Percentiles rank a stretch among this genome's conserved stretches.
These are phyloP conservation scores for Beauveria sp. DNA, from an alignment of 2,329 filamentous ascomycete genomes.

Conservation along the genomic window DNA sequence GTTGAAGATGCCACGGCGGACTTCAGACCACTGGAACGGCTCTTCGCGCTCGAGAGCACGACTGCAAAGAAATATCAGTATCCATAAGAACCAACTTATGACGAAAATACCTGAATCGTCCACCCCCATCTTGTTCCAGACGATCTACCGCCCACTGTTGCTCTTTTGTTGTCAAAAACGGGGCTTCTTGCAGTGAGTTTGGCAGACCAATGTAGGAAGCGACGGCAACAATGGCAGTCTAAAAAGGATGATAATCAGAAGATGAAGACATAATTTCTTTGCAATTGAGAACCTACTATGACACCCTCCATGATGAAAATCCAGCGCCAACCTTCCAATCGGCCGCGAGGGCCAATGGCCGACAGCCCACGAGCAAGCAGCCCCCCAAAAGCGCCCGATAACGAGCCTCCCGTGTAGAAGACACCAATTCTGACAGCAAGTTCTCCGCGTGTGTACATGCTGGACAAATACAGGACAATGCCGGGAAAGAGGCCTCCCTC, in stretches of 20 bases:
- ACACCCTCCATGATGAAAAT: slow-evolving; percentile 56
- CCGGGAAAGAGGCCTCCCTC: slow-evolving; percentile 61
- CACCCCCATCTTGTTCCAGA: slow-evolving; percentile 31
- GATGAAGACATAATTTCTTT: background rate
- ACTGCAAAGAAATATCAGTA: slow-evolving; percentile 4
- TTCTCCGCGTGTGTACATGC: slow-evolving; percentile 52
- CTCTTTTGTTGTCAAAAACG: slow-evolving; percentile 46
- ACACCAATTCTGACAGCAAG: slow-evolving; percentile 57
- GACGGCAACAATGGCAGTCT: slow-evolving; percentile 47
- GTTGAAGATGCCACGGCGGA: slow-evolving; percentile 52
- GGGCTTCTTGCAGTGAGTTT: slow-evolving; percentile 45
- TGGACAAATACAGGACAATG: slow-evolving; percentile 60
- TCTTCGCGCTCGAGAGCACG: slow-evolving; percentile 31
- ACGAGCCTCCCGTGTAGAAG: slow-evolving; percentile 59
- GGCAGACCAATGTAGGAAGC: slow-evolving; percentile 48
- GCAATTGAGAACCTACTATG: slow-evolving; percentile 26
- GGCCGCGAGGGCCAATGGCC: slow-evolving; percentile 47
- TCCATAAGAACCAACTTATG: background rate
- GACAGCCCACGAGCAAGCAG: slow-evolving; percentile 54
- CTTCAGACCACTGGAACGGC: slow-evolving; percentile 53
- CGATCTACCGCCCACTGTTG: slow-evolving; percentile 39
- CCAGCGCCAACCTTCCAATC: slow-evolving; percentile 52
- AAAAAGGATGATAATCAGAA: background rate
- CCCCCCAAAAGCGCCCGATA: slow-evolving; percentile 53
- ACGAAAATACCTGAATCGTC: slow-evolving; percentile 24